Evolutionary conservation across 148 eudicot genomes (phyloP), one percentile per base, ranked within the genome.

Genomic region (Bassia scoparia): DNA sequence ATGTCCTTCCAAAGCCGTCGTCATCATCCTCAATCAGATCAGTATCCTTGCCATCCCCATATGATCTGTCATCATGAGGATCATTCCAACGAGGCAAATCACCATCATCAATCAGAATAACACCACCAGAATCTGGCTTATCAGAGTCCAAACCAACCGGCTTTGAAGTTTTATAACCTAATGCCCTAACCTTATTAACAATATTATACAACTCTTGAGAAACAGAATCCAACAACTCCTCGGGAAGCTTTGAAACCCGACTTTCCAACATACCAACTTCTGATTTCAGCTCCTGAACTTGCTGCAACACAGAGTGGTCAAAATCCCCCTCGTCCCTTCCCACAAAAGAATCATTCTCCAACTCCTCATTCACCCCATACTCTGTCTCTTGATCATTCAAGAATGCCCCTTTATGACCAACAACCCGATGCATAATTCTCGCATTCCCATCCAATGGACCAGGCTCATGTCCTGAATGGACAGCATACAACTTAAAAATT

Each of bases 391-490:
- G 88, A 74, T 91, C 98, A 83, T 86, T 82, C 80, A 87, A 76
- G 46, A 83, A 83, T 37, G 85, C 91, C 8, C 96, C 97, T 72
- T 88, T 94, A 52, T 91, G 88, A 46, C 98, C 98, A 27, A 91
- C 90, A 68, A 89, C 83, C 24, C 98, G 86, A 81, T 94, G 98
- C 93, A 94, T 91, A 46, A 94, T 94, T 89, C 98, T 88, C 1
- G 98, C 98, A 79, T 91, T 94, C 58, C 98, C 98, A 77, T 94
- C 98, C 83, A 86, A 81, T 1, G 98, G 97, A 58, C 98, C 98
- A 0, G 98, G 98, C 68, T 94, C 96, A 76, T 94, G 98, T 52
- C 98, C 98, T 14, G 98, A 80, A 80, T 94, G 98, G 58, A 91
- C 97, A 3, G 98, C 97, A 83, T 91, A 94, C 70, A 94, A 55